phyloP scores from a whole-genome alignment of 768 basidiomycete genomes.

The Austroboletus eburneus region DNA sequence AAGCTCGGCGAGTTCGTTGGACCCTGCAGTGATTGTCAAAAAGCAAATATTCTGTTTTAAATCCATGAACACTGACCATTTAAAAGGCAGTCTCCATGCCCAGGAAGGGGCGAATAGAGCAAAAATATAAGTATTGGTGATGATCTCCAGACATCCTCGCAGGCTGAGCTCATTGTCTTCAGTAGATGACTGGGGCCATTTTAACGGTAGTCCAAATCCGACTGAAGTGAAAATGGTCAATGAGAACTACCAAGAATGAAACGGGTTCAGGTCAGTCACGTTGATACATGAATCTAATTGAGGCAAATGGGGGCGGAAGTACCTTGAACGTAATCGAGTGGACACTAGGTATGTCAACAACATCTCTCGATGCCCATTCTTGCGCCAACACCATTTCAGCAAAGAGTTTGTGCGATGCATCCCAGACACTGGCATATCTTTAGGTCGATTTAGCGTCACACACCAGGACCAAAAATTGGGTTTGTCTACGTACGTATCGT shows the following conservation, averaged over 20 bases:
- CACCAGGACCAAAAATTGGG: not conserved
- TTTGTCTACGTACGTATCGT: slow-evolving; percentile 13
- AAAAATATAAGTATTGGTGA: slow-evolving; percentile 5
- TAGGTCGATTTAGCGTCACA: not conserved
- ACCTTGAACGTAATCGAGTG: slow-evolving; percentile 11
- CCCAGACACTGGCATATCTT: slow-evolving; percentile 17
- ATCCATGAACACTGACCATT: slow-evolving; percentile 3
- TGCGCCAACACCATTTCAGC: slow-evolving; percentile 10
- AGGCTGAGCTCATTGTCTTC: slow-evolving; percentile 6
- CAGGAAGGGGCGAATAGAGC: slow-evolving; percentile 8
- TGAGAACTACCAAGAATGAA: slow-evolving; percentile 8
- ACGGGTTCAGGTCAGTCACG: not conserved
- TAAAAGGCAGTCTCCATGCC: slow-evolving; percentile 19
- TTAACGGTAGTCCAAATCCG: slow-evolving; percentile 16
- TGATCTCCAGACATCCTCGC: slow-evolving; percentile 8
- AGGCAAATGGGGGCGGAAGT: not conserved
- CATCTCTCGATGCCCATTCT: slow-evolving; percentile 9
- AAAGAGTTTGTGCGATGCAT: slow-evolving; percentile 8
- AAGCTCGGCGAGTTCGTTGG: slow-evolving; percentile 14
- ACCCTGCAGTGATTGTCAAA: slow-evolving; percentile 10
- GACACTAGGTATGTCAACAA: slow-evolving; percentile 9
- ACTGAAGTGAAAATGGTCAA: slow-evolving; percentile 16
- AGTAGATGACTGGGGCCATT: slow-evolving; percentile 7
- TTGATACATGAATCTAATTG: not conserved
- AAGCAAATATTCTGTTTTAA: not conserved